Evolutionary conservation across 2,329 filamentous ascomycete genomes (phyloP).

Genomic region (Alternaria viburni): DNA sequence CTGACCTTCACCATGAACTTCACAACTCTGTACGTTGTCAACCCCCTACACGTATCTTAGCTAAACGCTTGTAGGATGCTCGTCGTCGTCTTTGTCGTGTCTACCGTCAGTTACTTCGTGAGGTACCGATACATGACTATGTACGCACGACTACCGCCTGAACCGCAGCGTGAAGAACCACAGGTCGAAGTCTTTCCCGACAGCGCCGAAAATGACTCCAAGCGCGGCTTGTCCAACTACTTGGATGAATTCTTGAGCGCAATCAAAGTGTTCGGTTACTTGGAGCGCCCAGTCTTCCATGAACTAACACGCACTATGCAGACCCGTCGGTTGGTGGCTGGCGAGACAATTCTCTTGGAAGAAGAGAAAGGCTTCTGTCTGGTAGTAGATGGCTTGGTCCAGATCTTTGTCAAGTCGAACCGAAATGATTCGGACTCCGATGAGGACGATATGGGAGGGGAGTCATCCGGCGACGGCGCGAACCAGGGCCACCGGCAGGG

Average conservation of each 20-base stretch:
- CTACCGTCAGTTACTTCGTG: constrained; percentile 91
- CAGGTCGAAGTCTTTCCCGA: constrained; percentile 96
- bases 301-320: constrained; percentile 98
- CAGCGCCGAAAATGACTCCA: constrained; percentile 84
- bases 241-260: constrained; percentile 97
- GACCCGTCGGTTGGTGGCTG: constrained; percentile 92
- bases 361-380: constrained; percentile 98
- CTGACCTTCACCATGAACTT: constrained; percentile 99
- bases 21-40: constrained; percentile 77
- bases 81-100: constrained; percentile 76
- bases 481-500: constrained; percentile 72
- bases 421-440: constrained; percentile 54
- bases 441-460: constrained; percentile 53
- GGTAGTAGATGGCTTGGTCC: constrained; percentile 93
- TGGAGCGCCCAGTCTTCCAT: constrained; percentile 96
- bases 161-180: constrained; percentile 94
- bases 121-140: constrained; percentile 96
- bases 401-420: constrained; percentile 96
- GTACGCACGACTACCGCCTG: constrained; percentile 90
- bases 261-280: constrained; percentile 98
- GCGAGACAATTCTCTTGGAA: constrained; percentile 92
- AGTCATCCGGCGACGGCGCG: constrained; percentile 62
- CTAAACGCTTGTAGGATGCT: constrained; percentile 52
- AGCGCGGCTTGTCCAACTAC: constrained; percentile 93
- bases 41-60: constrained; percentile 22